These are phyloP conservation scores for Hypoxylon sp. DNA, from an alignment of 2,329 filamentous ascomycete genomes.

Conservation along the genomic window DNA sequence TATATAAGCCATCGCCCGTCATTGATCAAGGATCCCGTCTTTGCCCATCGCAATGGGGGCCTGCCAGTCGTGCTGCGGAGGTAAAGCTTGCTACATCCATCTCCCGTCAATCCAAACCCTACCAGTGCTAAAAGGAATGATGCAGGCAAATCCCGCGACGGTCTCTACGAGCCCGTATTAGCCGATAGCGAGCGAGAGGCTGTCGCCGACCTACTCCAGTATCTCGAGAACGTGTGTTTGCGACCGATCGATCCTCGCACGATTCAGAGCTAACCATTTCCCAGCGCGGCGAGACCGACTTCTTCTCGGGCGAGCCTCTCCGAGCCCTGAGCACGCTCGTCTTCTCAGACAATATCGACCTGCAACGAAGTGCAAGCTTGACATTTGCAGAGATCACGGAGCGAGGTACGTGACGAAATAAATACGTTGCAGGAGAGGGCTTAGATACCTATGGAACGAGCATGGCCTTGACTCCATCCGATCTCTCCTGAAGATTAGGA, in stretches of 20 bases:
- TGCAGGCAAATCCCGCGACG: conserved; percentile 78
- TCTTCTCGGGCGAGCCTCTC: conserved; percentile 95
- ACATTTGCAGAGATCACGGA: conserved; percentile 99
- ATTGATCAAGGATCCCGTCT: conserved; percentile 21
- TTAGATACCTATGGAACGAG: conserved; percentile 2
- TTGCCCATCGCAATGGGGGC: conserved; percentile 44
- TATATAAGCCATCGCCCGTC: conserved; percentile 29
- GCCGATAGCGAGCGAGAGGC: conserved; percentile 97
- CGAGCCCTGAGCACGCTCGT: conserved; percentile 94
- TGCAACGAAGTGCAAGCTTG: conserved; percentile 95
- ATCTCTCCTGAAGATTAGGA: background rate
- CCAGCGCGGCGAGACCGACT: conserved; percentile 94
- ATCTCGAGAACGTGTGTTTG: conserved; percentile 87
- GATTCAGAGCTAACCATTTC: conserved; percentile 43
- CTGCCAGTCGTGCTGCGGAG: conserved; percentile 50
- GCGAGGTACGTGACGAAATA: conserved; percentile 70
- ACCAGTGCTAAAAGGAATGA: conserved; percentile 43
- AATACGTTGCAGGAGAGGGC: background rate
- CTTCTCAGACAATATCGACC: conserved; percentile 97
- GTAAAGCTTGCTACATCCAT: conserved; percentile 37
- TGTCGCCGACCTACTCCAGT: conserved; percentile 92
- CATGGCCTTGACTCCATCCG: background rate
- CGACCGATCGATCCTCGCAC: conserved; percentile 3
- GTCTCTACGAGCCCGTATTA: conserved; percentile 84
- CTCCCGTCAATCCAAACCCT: conserved; percentile 9